Conservation (phyloP, 2,329 filamentous ascomycete genomes). For the Aspergillus fumigatiaffinis region DNA sequence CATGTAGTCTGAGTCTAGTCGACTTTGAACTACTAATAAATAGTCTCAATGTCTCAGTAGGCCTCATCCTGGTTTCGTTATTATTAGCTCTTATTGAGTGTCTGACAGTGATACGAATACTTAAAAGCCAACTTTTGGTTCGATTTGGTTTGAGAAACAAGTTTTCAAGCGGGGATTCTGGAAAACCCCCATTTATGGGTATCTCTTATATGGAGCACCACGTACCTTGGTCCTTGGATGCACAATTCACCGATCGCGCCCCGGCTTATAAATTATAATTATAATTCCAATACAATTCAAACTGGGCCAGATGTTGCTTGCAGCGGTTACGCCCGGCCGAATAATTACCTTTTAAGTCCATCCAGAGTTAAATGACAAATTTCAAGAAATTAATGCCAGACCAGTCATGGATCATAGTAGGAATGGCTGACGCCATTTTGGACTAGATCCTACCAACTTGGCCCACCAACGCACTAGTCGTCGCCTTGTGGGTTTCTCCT, state of each 20-base stretch:
- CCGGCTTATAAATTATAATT: not conserved
- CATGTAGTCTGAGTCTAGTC: conserved; percentile 3
- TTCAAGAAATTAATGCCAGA: not conserved
- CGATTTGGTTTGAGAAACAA: not conserved
- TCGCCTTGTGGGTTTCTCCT: not conserved
- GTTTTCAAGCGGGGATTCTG: not conserved
- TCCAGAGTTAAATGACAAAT: not conserved
- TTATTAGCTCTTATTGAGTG: not conserved
- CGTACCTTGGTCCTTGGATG: not conserved
- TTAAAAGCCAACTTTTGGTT: not conserved
- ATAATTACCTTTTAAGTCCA: not conserved
- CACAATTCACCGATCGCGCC: not conserved
- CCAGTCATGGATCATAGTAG: not conserved
- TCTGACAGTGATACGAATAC: not conserved
- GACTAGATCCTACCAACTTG: not conserved
- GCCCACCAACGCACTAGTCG: not conserved
- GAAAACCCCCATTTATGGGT: not conserved
- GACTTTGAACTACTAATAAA: not conserved
- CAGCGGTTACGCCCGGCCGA: conserved; percentile 17
- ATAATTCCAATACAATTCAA: conserved; percentile 9
- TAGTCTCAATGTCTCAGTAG: not conserved
- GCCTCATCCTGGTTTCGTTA: not conserved
- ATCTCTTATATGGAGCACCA: not conserved
- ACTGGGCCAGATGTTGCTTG: conserved; percentile 8
- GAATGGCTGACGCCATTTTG: conserved; percentile 3